phyloP scores from a whole-genome alignment of 192 early-diverging fungal genomes.

The Rhizophlyctis rosea region DNA sequence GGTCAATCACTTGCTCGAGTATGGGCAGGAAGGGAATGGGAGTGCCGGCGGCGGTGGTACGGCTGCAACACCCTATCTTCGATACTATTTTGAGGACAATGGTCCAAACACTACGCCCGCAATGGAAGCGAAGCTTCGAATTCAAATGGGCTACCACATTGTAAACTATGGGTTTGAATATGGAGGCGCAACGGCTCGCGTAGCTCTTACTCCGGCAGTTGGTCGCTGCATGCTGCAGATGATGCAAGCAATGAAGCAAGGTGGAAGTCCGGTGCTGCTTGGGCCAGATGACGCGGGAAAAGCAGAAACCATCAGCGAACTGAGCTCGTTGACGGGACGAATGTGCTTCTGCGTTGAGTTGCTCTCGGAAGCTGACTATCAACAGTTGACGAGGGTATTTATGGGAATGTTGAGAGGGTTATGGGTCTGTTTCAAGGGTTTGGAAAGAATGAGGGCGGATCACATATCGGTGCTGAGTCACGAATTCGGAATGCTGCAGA shows the following conservation, averaged over 20 bases:
- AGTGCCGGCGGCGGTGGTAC: too few relatives aligned
- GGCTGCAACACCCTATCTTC: too few relatives aligned
- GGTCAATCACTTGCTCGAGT: too few relatives aligned
- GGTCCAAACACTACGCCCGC: too few relatives aligned
- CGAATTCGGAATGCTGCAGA: neutral
- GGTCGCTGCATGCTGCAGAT: conserved; percentile 9
- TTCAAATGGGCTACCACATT: too few relatives aligned
- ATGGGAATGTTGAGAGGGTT: conserved; percentile 9
- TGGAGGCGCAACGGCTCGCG: conserved; percentile 4
- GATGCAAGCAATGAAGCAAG: conserved; percentile 3
- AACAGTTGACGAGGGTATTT: conserved; percentile 1
- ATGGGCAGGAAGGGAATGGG: too few relatives aligned
- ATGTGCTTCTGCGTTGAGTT: conserved; percentile 12
- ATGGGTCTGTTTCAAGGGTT: conserved; percentile 18
- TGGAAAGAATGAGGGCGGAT: neutral
- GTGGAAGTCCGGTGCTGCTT: conserved; percentile 6
- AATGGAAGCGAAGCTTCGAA: too few relatives aligned
- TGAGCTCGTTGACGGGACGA: conserved; percentile 2
- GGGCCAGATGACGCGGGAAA: neutral
- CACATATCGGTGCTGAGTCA: neutral
- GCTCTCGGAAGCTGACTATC: neutral
- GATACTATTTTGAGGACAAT: too few relatives aligned
- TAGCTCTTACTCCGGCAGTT: conserved; percentile 1
- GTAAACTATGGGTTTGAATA: conserved; percentile 32
- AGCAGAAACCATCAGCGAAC: conserved; percentile 4